These are phyloP conservation scores for Takashimella tepidaria DNA, from an alignment of 1,284 basidiomycete species.

Conservation along the genomic window DNA sequence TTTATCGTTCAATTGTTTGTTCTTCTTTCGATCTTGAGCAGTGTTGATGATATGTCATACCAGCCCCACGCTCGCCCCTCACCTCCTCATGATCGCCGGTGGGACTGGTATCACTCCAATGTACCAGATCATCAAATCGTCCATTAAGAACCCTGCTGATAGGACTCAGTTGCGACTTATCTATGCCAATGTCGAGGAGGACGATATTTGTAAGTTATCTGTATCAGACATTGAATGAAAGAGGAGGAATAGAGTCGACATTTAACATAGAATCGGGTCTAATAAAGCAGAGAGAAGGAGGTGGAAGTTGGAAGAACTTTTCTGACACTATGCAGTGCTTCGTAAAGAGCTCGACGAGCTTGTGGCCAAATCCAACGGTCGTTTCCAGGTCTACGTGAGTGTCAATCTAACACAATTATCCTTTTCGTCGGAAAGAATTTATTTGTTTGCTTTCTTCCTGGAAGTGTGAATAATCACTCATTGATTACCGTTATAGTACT, in stretches of 20 bases:
- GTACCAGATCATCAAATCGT: conserved; percentile 87
- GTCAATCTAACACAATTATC: neutral
- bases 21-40: neutral
- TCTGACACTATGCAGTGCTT: conserved; percentile 54
- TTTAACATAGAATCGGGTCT: too few relatives aligned
- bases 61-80: conserved; percentile 59
- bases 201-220: conserved; percentile 67
- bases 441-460: too few relatives aligned
- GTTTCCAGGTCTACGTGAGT: conserved; percentile 66
- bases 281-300: too few relatives aligned
- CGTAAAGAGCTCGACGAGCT: conserved; percentile 74
- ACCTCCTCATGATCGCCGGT: conserved; percentile 94
- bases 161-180: conserved; percentile 76
- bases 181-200: conserved; percentile 89
- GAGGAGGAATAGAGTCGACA: too few relatives aligned
- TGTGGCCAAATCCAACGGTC: conserved; percentile 52
- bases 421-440: neutral
- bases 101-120: conserved; percentile 93
- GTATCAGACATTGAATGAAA: too few relatives aligned
- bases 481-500: conserved; percentile 56
- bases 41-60: conserved; percentile 1
- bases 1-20: too few relatives aligned
- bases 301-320: too few relatives aligned
- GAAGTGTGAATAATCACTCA: too few relatives aligned
- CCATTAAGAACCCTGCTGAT: conserved; percentile 79